Conservation (phyloP, 1,284 basidiomycete genomes). For the Naganishia sp. region DNA sequence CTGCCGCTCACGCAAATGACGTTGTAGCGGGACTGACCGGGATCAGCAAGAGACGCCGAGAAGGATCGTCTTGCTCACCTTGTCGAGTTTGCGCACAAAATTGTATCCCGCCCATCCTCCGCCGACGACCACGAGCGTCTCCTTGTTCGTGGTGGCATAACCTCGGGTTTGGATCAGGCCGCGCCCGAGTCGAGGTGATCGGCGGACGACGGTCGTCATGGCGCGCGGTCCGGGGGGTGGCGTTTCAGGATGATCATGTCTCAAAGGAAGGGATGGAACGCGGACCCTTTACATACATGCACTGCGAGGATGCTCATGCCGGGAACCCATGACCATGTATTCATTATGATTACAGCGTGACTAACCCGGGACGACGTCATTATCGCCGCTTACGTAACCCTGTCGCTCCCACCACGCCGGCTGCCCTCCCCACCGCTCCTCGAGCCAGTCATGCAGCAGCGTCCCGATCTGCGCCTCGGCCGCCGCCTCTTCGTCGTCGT, state of each 20-base stretch:
- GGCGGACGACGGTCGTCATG: conserved; percentile 2
- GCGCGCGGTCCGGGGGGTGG: background rate
- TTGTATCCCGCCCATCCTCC: conserved; percentile 84
- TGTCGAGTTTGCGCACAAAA: conserved; percentile 43
- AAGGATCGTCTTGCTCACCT: conserved; percentile 40
- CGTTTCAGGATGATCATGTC: background rate
- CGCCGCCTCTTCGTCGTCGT: conserved; percentile 23
- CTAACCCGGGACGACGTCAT: background rate
- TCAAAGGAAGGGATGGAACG: background rate
- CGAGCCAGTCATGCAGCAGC: conserved; percentile 11
- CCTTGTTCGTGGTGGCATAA: conserved; percentile 50
- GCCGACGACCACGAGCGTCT: conserved; percentile 75
- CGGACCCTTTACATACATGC: too few species aligned
- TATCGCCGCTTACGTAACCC: background rate
- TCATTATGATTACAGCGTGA: background rate
- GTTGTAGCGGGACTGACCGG: conserved; percentile 28
- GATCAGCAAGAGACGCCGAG: background rate
- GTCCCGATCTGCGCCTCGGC: conserved; percentile 4
- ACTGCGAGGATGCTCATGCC: background rate
- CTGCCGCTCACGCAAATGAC: conserved; percentile 37
- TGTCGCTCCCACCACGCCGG: conserved; percentile 13
- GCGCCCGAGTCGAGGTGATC: background rate
- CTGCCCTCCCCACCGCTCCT: conserved; percentile 3
- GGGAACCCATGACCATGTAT: background rate
- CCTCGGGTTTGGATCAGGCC: background rate